Conservation (phyloP, 306 rosid genomes). For the Rosa lucieae region DNA sequence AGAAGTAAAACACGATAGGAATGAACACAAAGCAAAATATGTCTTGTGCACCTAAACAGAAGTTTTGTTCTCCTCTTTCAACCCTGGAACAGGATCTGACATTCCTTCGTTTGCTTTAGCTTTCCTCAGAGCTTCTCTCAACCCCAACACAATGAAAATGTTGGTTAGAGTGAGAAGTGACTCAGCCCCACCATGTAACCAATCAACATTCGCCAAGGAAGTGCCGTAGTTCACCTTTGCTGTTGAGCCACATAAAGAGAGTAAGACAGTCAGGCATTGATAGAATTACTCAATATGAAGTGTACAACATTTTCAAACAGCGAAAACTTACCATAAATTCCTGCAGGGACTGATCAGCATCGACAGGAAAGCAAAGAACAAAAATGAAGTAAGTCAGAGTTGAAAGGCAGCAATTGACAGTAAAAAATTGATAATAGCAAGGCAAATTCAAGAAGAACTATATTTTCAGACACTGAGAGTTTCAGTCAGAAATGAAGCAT, state of each 20-base stretch:
- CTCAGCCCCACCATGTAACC: conserved; percentile 97
- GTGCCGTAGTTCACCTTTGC: conserved; percentile 91
- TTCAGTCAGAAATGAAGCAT: conserved; percentile 5
- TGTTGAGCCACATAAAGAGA: conserved; percentile 36
- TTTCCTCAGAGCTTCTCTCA: conserved; percentile 70
- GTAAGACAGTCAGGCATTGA: conserved; percentile 11
- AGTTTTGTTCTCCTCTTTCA: conserved; percentile 38
- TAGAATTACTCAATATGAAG: not conserved
- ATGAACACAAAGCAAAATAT: not conserved
- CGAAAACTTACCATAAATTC: conserved; percentile 72
- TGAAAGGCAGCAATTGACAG: conserved; percentile 12
- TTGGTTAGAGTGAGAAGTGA: conserved; percentile 85
- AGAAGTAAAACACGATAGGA: not conserved
- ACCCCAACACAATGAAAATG: conserved; percentile 78
- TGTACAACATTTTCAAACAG: not conserved
- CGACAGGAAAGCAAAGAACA: conserved; percentile 18
- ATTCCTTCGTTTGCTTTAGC: conserved; percentile 28
- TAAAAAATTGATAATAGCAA: not conserved
- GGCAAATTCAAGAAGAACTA: not conserved
- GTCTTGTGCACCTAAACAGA: conserved; percentile 18
- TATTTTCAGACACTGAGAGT: not conserved
- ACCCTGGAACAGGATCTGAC: conserved; percentile 28
- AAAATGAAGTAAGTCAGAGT: conserved; percentile 29
- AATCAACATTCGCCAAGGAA: conserved; percentile 90
- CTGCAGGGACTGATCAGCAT: conserved; percentile 77